Evolutionary conservation across 352 stramenopile genomes (phyloP).

Genomic region (Globisporangium viniferum): DNA sequence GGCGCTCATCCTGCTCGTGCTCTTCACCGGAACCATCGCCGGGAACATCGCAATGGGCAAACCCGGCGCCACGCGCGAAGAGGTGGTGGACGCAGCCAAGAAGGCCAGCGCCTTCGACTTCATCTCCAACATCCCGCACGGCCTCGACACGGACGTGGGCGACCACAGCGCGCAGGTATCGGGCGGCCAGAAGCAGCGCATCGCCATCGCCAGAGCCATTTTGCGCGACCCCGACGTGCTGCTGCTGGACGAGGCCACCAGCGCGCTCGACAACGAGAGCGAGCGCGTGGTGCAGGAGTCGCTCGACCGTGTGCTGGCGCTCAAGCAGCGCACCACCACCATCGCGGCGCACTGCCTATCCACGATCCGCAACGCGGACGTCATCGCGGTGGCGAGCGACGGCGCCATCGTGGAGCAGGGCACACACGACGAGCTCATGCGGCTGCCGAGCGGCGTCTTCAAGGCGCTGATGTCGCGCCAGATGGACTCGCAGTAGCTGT

Average conservation of each 20-base stretch:
- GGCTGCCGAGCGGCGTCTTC: slow-evolving; percentile 24
- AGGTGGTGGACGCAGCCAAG: slow-evolving; percentile 33
- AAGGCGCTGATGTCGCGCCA: slow-evolving; percentile 15
- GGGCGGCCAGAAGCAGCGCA: slow-evolving; percentile 93
- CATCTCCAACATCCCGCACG: slow-evolving; percentile 85
- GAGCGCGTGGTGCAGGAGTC: slow-evolving; percentile 30
- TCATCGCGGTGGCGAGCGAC: slow-evolving; percentile 81
- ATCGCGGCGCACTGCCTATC: slow-evolving; percentile 86
- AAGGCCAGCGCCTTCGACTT: slow-evolving; percentile 26
- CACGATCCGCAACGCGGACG: slow-evolving; percentile 85
- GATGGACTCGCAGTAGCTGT: too few relatives aligned
- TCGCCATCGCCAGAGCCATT: slow-evolving; percentile 68
- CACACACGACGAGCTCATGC: slow-evolving; percentile 65
- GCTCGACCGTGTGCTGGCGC: slow-evolving; percentile 23
- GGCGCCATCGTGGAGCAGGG: slow-evolving; percentile 83
- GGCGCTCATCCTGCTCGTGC: background rate
- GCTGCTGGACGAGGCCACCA: slow-evolving; percentile 25
- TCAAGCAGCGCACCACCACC: slow-evolving; percentile 68
- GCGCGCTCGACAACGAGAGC: too few relatives aligned
- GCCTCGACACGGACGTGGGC: slow-evolving; percentile 87
- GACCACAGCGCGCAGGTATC: slow-evolving; percentile 89
- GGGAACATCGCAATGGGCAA: slow-evolving; percentile 31
- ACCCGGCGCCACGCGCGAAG: slow-evolving; percentile 29
- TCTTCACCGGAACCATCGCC: background rate
- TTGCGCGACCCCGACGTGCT: slow-evolving; percentile 30